A percentile compares a stretch with the other conserved stretches of the same genome.
These are phyloP conservation scores for Alternaria ethzedia DNA, from an alignment of 2,329 filamentous ascomycete species.

Conservation along the genomic window DNA sequence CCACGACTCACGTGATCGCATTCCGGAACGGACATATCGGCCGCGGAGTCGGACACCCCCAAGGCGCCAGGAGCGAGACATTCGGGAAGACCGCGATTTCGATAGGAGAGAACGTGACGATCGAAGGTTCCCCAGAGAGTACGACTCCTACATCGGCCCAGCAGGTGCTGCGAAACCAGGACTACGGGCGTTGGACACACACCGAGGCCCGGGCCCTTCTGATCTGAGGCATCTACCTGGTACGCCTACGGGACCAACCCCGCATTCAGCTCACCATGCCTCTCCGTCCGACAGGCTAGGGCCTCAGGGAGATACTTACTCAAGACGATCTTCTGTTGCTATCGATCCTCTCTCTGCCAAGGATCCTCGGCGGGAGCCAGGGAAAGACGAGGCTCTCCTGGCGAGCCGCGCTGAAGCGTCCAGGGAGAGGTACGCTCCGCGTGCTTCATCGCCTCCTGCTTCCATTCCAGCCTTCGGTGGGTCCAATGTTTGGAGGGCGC, in stretches of 20 bases:
- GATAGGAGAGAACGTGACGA: constrained; percentile 51
- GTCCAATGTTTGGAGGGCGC: constrained; percentile 53
- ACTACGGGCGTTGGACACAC: constrained; percentile 39
- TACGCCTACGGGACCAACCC: constrained; percentile 42
- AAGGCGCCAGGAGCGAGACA: constrained; percentile 57
- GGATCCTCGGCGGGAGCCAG: constrained; percentile 48
- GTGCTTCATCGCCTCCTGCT: constrained; percentile 60
- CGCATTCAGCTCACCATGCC: constrained; percentile 42
- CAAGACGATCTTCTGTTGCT: constrained; percentile 46
- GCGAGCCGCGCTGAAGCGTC: constrained; percentile 55
- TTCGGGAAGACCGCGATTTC: constrained; percentile 48
- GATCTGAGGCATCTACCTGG: constrained; percentile 43
- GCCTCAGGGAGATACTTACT: constrained; percentile 40
- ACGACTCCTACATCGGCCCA: constrained; percentile 51
- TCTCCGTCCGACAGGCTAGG: constrained; percentile 42
- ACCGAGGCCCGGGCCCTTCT: constrained; percentile 33
- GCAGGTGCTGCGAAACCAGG: constrained; percentile 39
- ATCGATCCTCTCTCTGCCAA: constrained; percentile 42
- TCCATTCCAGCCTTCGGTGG: constrained; percentile 64
- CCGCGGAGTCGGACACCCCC: constrained; percentile 71
- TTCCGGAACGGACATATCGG: constrained; percentile 56
- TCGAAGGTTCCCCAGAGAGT: constrained; percentile 54
- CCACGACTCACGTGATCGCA: constrained; percentile 51
- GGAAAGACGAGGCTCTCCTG: constrained; percentile 53
- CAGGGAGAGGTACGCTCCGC: constrained; percentile 54